A percentile compares a stretch with the other conserved stretches of the same genome.
Evolutionary conservation across 2,329 filamentous ascomycete genomes (phyloP).

Genomic region (Ascochyta viciae-villosae): DNA sequence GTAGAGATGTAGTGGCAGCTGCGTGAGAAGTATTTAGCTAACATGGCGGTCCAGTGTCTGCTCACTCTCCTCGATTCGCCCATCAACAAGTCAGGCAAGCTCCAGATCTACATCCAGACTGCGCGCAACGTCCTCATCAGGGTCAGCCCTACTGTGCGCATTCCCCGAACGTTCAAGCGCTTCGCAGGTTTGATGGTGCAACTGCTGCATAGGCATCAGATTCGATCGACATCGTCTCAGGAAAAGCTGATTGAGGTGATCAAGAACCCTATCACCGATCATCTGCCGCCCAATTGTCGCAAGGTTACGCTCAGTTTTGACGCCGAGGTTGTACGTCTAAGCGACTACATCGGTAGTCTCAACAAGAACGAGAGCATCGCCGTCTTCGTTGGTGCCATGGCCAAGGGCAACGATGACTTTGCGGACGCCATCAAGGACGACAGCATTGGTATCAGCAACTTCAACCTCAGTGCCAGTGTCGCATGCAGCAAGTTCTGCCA

Average conservation of each 20-base stretch:
- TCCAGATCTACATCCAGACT: conserved; percentile 98
- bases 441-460: conserved; percentile 98
- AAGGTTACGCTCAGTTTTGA: conserved; percentile 98
- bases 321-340: conserved; percentile 81
- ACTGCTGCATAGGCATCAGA: conserved; percentile 91
- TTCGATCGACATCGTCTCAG: conserved; percentile 94
- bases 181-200: conserved; percentile 99
- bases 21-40: conserved; percentile 21
- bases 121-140: conserved; percentile 97
- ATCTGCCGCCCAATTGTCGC: conserved; percentile 94
- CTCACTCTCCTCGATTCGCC: conserved; percentile 96
- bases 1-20: conserved; percentile 38
- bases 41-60: conserved; percentile 72
- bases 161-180: conserved; percentile 97
- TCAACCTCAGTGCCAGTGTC: conserved; percentile 94
- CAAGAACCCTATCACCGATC: conserved; percentile 96
- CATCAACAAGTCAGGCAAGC: conserved; percentile 96
- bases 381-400: conserved; percentile 98
- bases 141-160: conserved; percentile 96
- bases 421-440: conserved; percentile 95
- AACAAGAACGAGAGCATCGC: conserved; percentile 89
- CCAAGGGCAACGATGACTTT: conserved; percentile 94
- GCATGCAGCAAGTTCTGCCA: conserved; percentile 99
- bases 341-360: conserved; percentile 85
- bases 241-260: conserved; percentile 98